Evolutionary conservation across 1,284 basidiomycete species (phyloP).

Genomic region (Melampsora americana): DNA sequence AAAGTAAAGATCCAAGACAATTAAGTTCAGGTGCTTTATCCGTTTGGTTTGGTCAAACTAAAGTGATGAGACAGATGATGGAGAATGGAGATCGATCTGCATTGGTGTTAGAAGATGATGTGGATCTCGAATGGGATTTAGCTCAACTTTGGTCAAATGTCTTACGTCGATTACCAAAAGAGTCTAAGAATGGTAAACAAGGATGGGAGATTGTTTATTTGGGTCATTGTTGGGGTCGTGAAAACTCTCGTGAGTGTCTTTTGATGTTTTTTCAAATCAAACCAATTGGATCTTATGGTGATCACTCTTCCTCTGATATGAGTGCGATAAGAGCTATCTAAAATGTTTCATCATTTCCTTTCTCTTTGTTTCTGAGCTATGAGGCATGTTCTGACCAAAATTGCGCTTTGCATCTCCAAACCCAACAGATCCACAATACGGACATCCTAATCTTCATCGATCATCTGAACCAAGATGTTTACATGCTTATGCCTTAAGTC

Average conservation of each 20-base stretch:
- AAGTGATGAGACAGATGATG: slow-evolving; percentile 57
- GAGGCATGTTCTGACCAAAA: too few species aligned
- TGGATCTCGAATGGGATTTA: slow-evolving; percentile 71
- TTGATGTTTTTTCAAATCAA: too few species aligned
- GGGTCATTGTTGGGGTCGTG: slow-evolving; percentile 58
- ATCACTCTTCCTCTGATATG: too few species aligned
- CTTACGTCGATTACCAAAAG: slow-evolving; percentile 61
- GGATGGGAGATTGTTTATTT: slow-evolving; percentile 73
- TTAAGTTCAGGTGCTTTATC: slow-evolving; percentile 61
- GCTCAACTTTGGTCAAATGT: slow-evolving; percentile 58
- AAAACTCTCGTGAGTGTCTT: slow-evolving; percentile 44
- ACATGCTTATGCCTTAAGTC: slow-evolving; percentile 50
- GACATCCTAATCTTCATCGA: slow-evolving; percentile 67
- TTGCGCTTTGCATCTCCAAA: too few species aligned
- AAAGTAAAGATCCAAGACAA: slow-evolving; percentile 45
- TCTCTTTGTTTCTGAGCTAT: too few species aligned
- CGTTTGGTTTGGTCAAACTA: slow-evolving; percentile 71
- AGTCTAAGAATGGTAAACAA: background rate
- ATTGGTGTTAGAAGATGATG: slow-evolving; percentile 72
- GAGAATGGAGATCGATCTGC: slow-evolving; percentile 54
- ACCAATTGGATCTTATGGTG: too few species aligned
- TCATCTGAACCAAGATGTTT: slow-evolving; percentile 49
- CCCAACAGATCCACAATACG: slow-evolving; percentile 66
- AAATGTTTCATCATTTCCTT: too few species aligned
- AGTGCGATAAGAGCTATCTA: too few species aligned